Evolutionary conservation across 2,329 filamentous ascomycete species (phyloP), one percentile per base, ranked within the genome.

Genomic region (Scedosporium apiospermum): DNA sequence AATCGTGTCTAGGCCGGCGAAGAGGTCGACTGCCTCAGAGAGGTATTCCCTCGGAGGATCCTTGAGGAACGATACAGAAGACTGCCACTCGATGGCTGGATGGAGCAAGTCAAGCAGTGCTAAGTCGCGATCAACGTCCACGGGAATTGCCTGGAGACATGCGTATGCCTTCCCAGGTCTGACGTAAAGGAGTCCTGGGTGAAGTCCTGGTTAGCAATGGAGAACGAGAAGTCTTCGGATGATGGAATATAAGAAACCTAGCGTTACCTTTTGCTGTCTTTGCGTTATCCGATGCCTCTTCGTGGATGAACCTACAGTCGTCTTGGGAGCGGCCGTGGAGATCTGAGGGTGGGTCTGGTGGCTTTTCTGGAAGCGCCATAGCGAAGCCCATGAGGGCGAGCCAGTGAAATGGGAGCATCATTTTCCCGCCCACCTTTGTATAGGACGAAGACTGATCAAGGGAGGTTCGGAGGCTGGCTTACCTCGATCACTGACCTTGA

Each of bases 11-110:
- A 68, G 18, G 0, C 67, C 67, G 2, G 30, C 49, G 0, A 67
- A 23, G 4, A 68, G 21, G 26, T 68, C 66, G 12, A 68, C 65
- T 12, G 64, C 65, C 0, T 65, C 64, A 16, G 66, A 60, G 3
- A 68, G 44, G 38, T 68, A 68, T 14, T 65, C 65, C 10, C 65
- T 49, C 0, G 67, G 66, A 0, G 67, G 67, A 10, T 63, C 49
- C 9, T 59, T 44, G 0, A 68, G 63, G 14, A 62, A 58, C 18
- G 67, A 65, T 14, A 68, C 14, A 1, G 67, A 68, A 58, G 64
- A 65, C 23, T 68, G 67, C 5, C 62, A 66, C 12, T 57, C n/a
- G 1, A 67, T 4, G 5, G 62, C 66, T 3, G 67, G 67, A 16
- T 61, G 57, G 1, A 68, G 55, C 41, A 66, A 68, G 57, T 66